phyloP scores from a whole-genome alignment of 2,329 filamentous ascomycete species.

The Penicillium aurantiogriseum region DNA sequence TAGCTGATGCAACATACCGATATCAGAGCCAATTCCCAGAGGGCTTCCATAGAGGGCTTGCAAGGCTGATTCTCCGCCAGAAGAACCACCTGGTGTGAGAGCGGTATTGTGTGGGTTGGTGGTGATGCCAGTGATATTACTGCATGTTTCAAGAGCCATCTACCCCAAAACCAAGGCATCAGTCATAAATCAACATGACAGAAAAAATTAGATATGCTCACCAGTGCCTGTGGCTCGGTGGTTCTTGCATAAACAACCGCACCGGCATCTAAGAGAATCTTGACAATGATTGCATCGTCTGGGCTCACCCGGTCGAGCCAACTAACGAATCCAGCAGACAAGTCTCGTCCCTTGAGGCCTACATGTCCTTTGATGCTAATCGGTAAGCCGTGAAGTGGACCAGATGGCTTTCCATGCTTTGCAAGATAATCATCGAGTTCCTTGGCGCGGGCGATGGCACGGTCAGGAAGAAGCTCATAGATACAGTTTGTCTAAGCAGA shows the following conservation, averaged over 20 bases:
- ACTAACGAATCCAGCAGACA: conserved; percentile 29
- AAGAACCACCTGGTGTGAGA: conserved; percentile 24
- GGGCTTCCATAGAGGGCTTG: conserved; percentile 23
- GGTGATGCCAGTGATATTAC: conserved; percentile 31
- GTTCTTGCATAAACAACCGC: conserved; percentile 34
- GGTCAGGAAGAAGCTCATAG: conserved; percentile 48
- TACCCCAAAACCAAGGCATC: neutral
- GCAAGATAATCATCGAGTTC: conserved; percentile 42
- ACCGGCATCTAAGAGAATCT: conserved; percentile 30
- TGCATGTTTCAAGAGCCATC: conserved; percentile 34
- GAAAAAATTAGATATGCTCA: neutral
- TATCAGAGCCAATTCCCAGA: conserved; percentile 25
- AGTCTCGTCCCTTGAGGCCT: conserved; percentile 25
- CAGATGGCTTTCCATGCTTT: conserved; percentile 39
- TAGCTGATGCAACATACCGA: conserved; percentile 9
- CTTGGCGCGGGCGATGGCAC: conserved; percentile 44
- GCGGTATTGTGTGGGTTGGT: conserved; percentile 25
- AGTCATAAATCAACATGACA: neutral
- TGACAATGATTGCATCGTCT: conserved; percentile 27
- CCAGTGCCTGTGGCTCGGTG: conserved; percentile 29
- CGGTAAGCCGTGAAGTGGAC: conserved; percentile 56
- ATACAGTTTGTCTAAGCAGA: conserved; percentile 43
- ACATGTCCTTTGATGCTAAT: conserved; percentile 46
- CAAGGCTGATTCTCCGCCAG: conserved; percentile 26
- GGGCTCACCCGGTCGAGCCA: conserved; percentile 25